Conservation (phyloP, 2,329 filamentous ascomycete genomes). For the Stenocarpella maydis region DNA sequence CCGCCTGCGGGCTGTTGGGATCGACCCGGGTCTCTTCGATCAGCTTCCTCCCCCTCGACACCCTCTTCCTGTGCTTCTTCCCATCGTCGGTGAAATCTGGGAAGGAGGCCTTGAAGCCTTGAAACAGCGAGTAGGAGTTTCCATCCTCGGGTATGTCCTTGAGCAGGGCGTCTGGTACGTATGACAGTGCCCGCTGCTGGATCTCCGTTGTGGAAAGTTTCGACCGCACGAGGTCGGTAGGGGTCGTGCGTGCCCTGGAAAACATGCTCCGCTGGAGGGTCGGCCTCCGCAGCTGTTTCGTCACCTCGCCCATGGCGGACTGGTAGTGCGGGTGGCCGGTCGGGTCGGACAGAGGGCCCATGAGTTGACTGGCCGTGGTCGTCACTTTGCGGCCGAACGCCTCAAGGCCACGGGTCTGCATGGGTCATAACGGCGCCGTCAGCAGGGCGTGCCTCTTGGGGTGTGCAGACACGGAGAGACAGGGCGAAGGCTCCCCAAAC, state of each 20-base stretch:
- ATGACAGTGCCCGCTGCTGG: conserved; percentile 88
- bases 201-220: conserved; percentile 92
- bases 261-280: conserved; percentile 89
- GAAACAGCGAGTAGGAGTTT: conserved; percentile 91
- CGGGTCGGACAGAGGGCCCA: conserved; percentile 70
- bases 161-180: conserved; percentile 89
- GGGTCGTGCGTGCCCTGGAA: conserved; percentile 87
- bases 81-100: conserved; percentile 75
- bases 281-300: conserved; percentile 86
- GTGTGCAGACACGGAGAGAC: conserved; percentile 12
- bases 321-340: conserved; percentile 75
- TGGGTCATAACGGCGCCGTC: conserved; percentile 29
- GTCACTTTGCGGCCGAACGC: conserved; percentile 95
- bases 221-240: conserved; percentile 92
- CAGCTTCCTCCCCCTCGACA: conserved; percentile 79
- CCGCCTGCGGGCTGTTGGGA: conserved; percentile 68
- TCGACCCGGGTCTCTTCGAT: conserved; percentile 69
- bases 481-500: background rate
- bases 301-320: conserved; percentile 85
- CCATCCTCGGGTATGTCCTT: conserved; percentile 86
- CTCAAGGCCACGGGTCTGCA: conserved; percentile 84
- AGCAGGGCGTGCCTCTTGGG: conserved; percentile 31
- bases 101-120: conserved; percentile 92
- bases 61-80: conserved; percentile 74
- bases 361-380: conserved; percentile 89